Base-by-base conservation (phyloP, 257 asterid genomes). In the Petunia axillaris region DNA sequence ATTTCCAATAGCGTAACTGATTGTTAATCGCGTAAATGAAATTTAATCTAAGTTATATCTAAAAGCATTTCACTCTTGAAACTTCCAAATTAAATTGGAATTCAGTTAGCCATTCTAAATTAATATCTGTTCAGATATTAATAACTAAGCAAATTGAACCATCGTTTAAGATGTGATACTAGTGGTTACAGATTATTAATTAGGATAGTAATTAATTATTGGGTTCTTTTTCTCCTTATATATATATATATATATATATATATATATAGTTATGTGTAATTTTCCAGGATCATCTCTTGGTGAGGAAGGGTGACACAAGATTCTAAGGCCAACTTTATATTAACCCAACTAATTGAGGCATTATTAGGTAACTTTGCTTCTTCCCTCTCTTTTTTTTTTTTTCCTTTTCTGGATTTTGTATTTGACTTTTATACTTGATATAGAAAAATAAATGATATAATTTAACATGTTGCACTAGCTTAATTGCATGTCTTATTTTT, bases 291-390 rank as follows among this genome's bases (percentile, higher is more conserved):
- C 41, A 70, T 5, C 16, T 9, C 44, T 46, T 46, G 6, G 1
- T 8, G 58, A 70, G 39, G 9, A 48, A 48, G 39, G 25, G 5
- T 9, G 76, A 44, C 16, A 13, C 58, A 70, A 1, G 46, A 46
- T 70, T 16, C 58, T 8, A 3, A 70, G 58, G 76, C 66, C 10
- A 4, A 70, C 76, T 67, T 67, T 67, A 67, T 67, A 43, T 67
- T 67, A 0, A 39, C 44, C 3, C 7, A 7, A 67, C 4, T 70
- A 44, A 46, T 48, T 25, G 25, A 46, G 59, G 41, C 58, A 25
- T 70, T 70, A 25, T 70, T 70, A 9, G 7, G 16, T 70, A 70
- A 68, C 14, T 67, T 41, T 15, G 54, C 3, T 5, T 1, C 38
- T 63, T 63, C 36, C 4, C 25, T 25, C 25, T 25, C 25, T 25